Evolutionary conservation across 352 stramenopile species (phyloP).

Genomic region (Globisporangium cystogenes): DNA sequence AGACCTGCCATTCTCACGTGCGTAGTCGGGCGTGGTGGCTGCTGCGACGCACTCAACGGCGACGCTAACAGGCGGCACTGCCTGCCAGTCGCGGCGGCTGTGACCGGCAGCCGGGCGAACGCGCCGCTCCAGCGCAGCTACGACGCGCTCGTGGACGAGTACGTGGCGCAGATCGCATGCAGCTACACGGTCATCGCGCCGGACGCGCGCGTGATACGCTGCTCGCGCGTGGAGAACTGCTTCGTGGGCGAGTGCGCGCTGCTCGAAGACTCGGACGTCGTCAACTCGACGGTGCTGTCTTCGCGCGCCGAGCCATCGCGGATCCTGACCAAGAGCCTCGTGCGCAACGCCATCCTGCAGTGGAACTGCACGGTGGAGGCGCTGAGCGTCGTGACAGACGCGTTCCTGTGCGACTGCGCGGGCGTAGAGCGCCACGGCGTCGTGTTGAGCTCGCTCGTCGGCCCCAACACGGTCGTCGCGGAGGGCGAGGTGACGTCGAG

Average conservation of each 20-base stretch:
- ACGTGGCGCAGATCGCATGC: conserved; percentile 33
- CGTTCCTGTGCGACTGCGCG: conserved; percentile 75
- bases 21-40: conserved; percentile 2
- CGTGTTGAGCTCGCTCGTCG: conserved; percentile 83
- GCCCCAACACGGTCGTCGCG: conserved; percentile 79
- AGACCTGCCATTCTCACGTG: conserved; percentile 60
- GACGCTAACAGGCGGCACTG: no score
- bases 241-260: conserved; percentile 64
- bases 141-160: conserved; percentile 43
- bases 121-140: conserved; percentile 33
- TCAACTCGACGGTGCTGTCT: conserved; percentile 64
- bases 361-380: conserved; percentile 62
- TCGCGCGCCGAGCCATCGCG: conserved; percentile 32
- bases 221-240: conserved; percentile 43
- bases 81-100: conserved; percentile 30
- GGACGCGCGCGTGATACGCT: conserved; percentile 53
- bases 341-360: conserved; percentile 63
- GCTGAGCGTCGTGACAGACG: conserved; percentile 54
- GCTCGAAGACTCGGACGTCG: conserved; percentile 57
- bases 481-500: conserved; percentile 89
- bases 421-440: conserved; percentile 79
- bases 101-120: conserved; percentile 42
- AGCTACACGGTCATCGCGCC: conserved; percentile 46
- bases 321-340: conserved; percentile 54
- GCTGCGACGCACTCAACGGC: no score